Evolutionary conservation across 169 alveolate species (phyloP), one percentile per base, ranked within the genome.

Genomic region (Eimeria sp.): DNA sequence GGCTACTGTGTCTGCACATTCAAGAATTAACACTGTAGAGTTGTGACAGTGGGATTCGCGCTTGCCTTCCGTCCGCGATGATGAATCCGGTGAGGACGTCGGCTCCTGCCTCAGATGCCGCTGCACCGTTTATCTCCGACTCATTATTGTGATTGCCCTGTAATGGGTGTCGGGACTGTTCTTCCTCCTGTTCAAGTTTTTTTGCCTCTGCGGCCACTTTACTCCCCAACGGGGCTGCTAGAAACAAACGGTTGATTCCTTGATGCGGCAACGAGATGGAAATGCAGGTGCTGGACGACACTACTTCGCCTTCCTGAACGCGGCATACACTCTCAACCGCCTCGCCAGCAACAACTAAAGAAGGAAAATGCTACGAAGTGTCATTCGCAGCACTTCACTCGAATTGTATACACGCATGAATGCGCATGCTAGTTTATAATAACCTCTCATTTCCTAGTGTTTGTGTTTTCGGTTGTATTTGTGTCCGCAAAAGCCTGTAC

Each of bases 11-110:
- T n/a, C 40, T 74, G 83, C 43, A 4, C 33, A 74, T 74, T 2
- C 58, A 40, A 20, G 13, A 40, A 40, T 37, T 20, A 74, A 33
- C 33, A 30, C 16, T 6, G 56, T 74, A 40, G 40, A 20, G 56
- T 9, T 74, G 33, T 14, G 56, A 14, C 18, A 2, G 33, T 40
- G n/a, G 58, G 33, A 40, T 71, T 13, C 18, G 6, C 40, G 56
- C 83, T 74, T 74, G 83, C 83, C 83, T 37, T 74, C 83, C 83
- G 66, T 87, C 94, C 46, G 72, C 33, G 43, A 87, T 52, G 37
- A 87, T 83, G 76, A 87, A 87, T 13, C 94, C 94, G 14, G 94
- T 64, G 25, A 85, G 91, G 58, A 54, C 6, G 71, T 85, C 91
- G 27, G 14, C 40, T 6, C 27, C 91, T 56, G n/a, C 77, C 25